Conservation (phyloP, 2,329 filamentous ascomycete species). For the Pestalotiopsis sp. region DNA sequence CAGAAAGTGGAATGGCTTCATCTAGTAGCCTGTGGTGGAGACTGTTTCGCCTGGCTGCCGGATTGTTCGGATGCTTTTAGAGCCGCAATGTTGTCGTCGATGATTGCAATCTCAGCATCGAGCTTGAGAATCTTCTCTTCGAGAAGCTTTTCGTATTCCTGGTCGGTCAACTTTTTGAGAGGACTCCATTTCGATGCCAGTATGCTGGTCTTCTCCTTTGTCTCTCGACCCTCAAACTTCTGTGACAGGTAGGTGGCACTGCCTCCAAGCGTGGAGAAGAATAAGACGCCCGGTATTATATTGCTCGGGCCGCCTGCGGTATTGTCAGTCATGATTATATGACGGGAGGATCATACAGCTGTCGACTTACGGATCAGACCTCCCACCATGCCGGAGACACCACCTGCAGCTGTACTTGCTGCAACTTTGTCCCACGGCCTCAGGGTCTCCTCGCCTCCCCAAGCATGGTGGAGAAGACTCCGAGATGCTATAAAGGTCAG, state of each 20-base stretch:
- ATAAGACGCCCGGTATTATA: conserved; percentile 50
- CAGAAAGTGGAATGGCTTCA: not conserved
- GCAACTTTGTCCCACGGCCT: conserved; percentile 59
- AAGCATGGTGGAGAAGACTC: conserved; percentile 44
- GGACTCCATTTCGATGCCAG: conserved; percentile 71
- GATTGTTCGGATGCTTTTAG: conserved; percentile 23
- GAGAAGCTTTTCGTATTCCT: conserved; percentile 70
- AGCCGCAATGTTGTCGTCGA: conserved; percentile 72
- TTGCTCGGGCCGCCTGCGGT: conserved; percentile 50
- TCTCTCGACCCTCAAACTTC: conserved; percentile 13
- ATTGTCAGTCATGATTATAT: conserved; percentile 12
- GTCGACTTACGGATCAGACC: conserved; percentile 51
- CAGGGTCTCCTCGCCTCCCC: conserved; percentile 52
- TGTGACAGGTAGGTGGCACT: conserved; percentile 31
- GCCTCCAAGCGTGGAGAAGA: conserved; percentile 46
- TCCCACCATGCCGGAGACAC: conserved; percentile 63
- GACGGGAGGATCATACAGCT: not conserved
- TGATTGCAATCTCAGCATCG: conserved; percentile 73
- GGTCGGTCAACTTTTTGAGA: conserved; percentile 66
- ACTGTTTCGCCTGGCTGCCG: not conserved
- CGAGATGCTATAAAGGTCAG: conserved; percentile 43
- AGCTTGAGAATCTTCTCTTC: conserved; percentile 69
- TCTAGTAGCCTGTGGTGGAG: not conserved
- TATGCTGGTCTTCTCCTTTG: conserved; percentile 30
- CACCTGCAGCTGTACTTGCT: conserved; percentile 71